A percentile compares a stretch with the other conserved stretches of the same genome.
Evolutionary conservation across 2,329 filamentous ascomycete genomes (phyloP).

Genomic region (Massarina eburnea): DNA sequence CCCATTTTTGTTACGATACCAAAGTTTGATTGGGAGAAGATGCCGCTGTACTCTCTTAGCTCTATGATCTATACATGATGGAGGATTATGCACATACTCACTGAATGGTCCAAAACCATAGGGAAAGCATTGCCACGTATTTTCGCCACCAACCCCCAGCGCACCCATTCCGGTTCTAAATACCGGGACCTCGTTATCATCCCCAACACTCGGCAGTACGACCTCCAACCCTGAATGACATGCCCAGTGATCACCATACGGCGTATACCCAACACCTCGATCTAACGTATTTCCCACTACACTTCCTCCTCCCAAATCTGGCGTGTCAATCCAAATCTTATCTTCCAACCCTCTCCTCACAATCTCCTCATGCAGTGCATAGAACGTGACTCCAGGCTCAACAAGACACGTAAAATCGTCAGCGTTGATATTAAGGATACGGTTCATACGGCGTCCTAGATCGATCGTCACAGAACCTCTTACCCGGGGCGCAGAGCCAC

Average conservation of each 20-base stretch:
- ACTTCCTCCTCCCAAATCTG: conserved; percentile 38
- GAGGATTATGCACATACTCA: conserved; percentile 16
- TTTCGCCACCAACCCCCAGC: conserved; percentile 15
- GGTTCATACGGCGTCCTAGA: conserved; percentile 47
- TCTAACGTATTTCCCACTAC: conserved; percentile 41
- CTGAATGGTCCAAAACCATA: conserved; percentile 42
- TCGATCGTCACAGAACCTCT: conserved; percentile 51
- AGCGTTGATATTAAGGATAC: conserved; percentile 43
- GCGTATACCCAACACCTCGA: conserved; percentile 39
- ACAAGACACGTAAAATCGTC: conserved; percentile 46
- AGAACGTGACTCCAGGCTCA: conserved; percentile 55
- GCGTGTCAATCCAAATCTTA: conserved; percentile 48
- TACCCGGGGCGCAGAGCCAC: conserved; percentile 52
- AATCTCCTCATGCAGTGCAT: conserved; percentile 51
- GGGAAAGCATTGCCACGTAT: conserved; percentile 36
- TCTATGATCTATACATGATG: neutral
- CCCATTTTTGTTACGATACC: conserved; percentile 54
- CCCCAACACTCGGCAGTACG: conserved; percentile 43
- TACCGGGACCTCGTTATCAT: conserved; percentile 24
- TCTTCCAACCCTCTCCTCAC: conserved; percentile 45
- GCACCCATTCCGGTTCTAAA: conserved; percentile 37
- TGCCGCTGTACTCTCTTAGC: conserved; percentile 18
- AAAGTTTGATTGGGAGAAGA: conserved; percentile 40
- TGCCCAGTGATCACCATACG: conserved; percentile 47
- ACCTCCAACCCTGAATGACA: conserved; percentile 50